A percentile compares a stretch with the other conserved stretches of the same genome.
Conservation (phyloP, 176 grass and related monocot species). For the Tillandsia fasciculata region DNA sequence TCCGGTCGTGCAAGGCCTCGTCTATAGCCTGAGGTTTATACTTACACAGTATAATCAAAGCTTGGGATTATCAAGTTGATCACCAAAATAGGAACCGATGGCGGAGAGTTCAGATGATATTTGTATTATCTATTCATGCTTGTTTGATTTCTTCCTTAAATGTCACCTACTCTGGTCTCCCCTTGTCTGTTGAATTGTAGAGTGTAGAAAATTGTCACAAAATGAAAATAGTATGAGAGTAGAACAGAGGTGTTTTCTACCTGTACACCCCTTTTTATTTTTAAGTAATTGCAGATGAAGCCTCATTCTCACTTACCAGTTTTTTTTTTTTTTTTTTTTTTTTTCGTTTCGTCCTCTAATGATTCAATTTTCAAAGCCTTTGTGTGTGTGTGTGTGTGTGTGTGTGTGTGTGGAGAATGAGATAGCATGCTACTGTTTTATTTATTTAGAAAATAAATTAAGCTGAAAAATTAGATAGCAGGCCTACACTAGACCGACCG, state of each 20-base stretch:
- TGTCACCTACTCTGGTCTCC: neutral
- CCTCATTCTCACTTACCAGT: neutral
- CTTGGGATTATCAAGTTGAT: neutral
- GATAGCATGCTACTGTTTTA: neutral
- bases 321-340: neutral
- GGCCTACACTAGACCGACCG: too few relatives aligned
- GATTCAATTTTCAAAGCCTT: neutral
- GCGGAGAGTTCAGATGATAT: neutral
- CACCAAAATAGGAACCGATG: neutral
- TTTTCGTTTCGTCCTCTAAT: neutral
- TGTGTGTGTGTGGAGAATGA: too few relatives aligned
- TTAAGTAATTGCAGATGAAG: neutral
- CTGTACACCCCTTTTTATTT: neutral
- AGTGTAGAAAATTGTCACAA: neutral
- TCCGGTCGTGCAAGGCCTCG: conserved; percentile 52
- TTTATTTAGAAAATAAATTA: too few relatives aligned
- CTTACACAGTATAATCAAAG: conserved; percentile 17
- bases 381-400: too few relatives aligned
- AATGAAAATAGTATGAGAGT: neutral
- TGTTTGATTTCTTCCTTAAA: neutral
- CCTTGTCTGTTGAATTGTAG: neutral
- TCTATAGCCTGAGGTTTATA: conserved; percentile 56
- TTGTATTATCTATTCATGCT: too few relatives aligned
- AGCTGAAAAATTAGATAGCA: too few relatives aligned
- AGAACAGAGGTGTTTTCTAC: neutral